phyloP scores from a whole-genome alignment of 495 filamentous ascomycete genomes.

The Neurospora sp. region DNA sequence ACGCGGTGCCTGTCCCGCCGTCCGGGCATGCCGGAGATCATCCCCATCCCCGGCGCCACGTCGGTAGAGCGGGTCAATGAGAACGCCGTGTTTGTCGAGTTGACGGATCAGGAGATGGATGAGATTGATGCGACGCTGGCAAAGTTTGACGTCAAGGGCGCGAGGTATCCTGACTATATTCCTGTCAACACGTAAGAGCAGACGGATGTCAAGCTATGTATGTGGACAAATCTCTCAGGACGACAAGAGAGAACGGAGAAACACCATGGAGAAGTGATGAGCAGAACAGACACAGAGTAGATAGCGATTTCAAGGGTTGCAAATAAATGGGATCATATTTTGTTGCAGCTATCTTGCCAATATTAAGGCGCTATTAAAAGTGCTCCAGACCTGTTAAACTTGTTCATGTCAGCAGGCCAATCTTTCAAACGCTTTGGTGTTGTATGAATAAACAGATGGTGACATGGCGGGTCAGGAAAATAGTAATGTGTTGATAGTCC shows the following conservation, averaged over 20 bases:
- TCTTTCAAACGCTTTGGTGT: neutral
- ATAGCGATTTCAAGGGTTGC: neutral
- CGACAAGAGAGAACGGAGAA: neutral
- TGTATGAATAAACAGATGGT: conserved; percentile 5
- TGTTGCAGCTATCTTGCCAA: neutral
- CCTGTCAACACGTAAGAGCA: conserved; percentile 23
- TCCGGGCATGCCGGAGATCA: conserved; percentile 57
- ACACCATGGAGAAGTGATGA: neutral
- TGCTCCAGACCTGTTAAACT: neutral
- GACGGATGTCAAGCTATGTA: neutral
- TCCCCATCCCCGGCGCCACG: conserved; percentile 75
- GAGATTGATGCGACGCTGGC: conserved; percentile 38
- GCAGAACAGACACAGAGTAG: neutral
- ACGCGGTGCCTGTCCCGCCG: conserved; percentile 40
- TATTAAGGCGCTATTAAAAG: neutral
- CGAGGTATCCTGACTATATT: conserved; percentile 25
- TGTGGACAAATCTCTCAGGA: neutral
- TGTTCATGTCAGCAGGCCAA: neutral
- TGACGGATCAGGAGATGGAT: conserved; percentile 39
- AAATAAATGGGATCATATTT: neutral
- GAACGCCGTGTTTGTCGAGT: conserved; percentile 35
- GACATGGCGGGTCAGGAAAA: conserved; percentile 5
- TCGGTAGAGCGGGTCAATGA: conserved; percentile 36
- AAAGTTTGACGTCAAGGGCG: conserved; percentile 31
- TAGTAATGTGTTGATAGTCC: conserved; percentile 25